Percentiles rank a stretch among this genome's conserved stretches.
phyloP scores from a whole-genome alignment of 2,329 filamentous ascomycete species.

The Cladosporium halotolerans region DNA sequence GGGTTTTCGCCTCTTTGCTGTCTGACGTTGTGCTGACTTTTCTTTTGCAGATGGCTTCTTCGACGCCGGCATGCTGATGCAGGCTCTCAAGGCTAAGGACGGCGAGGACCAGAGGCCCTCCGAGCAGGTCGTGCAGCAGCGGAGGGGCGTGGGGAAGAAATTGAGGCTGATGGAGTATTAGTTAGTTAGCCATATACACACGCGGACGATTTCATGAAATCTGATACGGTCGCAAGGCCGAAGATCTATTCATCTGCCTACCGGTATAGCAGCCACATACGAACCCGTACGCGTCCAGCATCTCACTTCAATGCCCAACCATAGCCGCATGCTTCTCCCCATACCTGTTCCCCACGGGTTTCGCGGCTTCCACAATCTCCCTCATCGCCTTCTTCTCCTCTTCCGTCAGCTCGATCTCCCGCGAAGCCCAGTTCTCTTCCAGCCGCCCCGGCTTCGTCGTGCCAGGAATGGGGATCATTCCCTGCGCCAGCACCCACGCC shows the following conservation, averaged over 20 bases:
- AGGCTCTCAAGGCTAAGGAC: constrained; percentile 71
- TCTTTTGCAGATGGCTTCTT: constrained; percentile 80
- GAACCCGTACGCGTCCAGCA: no score
- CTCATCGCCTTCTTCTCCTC: constrained; percentile 6
- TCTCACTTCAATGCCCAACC: constrained; percentile 8
- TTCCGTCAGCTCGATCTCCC: constrained; percentile 41
- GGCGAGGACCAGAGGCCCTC: constrained; percentile 45
- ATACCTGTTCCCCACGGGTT: constrained; percentile 34
- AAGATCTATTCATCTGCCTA: no score
- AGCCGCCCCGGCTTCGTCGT: constrained; percentile 52
- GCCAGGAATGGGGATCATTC: constrained; percentile 62
- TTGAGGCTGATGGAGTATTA: constrained; percentile 64
- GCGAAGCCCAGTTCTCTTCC: constrained; percentile 55
- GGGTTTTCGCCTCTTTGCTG: constrained; percentile 5
- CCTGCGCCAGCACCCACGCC: constrained; percentile 53
- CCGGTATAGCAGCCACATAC: no score
- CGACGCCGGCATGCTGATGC: constrained; percentile 88
- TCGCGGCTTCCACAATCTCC: neutral
- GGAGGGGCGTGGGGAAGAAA: constrained; percentile 69
- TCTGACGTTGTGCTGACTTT: neutral
- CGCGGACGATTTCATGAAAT: no score
- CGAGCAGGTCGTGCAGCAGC: constrained; percentile 51
- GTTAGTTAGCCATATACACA: neutral
- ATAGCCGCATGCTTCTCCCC: constrained; percentile 10
- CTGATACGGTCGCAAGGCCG: no score